Base-by-base conservation (phyloP, 768 basidiomycete species). In the Leccinum aurantiacum region DNA sequence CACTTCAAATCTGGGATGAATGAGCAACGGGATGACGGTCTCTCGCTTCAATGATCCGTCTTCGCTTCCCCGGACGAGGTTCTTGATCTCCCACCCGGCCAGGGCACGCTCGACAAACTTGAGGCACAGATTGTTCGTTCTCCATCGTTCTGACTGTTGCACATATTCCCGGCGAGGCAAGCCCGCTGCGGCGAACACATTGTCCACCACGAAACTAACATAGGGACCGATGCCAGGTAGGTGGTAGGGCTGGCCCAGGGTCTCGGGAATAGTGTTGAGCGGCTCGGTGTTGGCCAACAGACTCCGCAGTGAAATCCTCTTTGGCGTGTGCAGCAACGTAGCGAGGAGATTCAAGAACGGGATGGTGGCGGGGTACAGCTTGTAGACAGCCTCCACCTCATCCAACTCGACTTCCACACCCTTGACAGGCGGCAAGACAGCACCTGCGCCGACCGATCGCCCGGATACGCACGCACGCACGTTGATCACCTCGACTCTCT, bases 361-460 rank as follows among this genome's bases (percentile, higher is more conserved):
- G 24, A 92, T 88, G 0, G 95, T 96, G 8, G 92, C 84, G 0
- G 95, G 94, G 73, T 96, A 98, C 58, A 89, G 68, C 71, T 84
- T 83, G 69, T 88, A 84, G 4, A 82, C 79, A 14, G 90, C 78
- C 74, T 98, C 96, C 55, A 95, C 85, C 65, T 93, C 89, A 64
- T 95, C 93, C 63, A 98, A 75, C 70, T 96, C 93, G 5, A 90
- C 82, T 63, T 95, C 88, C 4, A 94, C 87, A 0, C 95, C 93
- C 68, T 88, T 89, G 11, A 83, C 82, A 22, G 87, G 79, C 4
- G 84, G 78, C 7, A 88, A 68, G 41, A 69, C 63, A 7, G 58
- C 53, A 47, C 47, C 80, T 72, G 25, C 77, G 67, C 61, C 64
- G 37, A 54, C 41, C 17, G 50, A 38, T 46, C 60, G 63, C 35